These are phyloP conservation scores for Ophiostoma sp. DNA, from an alignment of 2,329 filamentous ascomycete species.

Conservation along the genomic window DNA sequence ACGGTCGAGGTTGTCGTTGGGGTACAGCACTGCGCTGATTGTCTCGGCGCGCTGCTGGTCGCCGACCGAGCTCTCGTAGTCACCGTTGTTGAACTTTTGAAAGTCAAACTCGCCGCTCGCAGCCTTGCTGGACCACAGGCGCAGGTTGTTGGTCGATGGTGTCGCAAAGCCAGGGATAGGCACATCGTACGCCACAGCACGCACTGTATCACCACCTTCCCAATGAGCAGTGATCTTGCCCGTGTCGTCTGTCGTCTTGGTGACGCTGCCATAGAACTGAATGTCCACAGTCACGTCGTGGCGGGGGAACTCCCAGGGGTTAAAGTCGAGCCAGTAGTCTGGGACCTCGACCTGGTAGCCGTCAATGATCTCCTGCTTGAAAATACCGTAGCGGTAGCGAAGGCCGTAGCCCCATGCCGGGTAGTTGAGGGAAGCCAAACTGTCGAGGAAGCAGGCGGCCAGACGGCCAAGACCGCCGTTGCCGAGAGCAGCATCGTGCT, in stretches of 20 bases:
- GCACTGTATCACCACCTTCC: constrained; percentile 90
- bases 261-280: constrained; percentile 87
- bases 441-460: constrained; percentile 95
- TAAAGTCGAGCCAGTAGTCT: constrained; percentile 99
- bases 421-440: constrained; percentile 87
- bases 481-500: constrained; percentile 91
- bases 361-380: constrained; percentile 98
- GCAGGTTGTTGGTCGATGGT: constrained; percentile 87
- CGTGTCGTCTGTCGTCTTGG: constrained; percentile 65
- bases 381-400: constrained; percentile 93
- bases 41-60: constrained; percentile 98
- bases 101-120: constrained; percentile 98
- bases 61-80: constrained; percentile 96
- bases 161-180: constrained; percentile 87
- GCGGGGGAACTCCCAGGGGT: constrained; percentile 96
- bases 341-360: constrained; percentile 97
- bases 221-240: constrained; percentile 72
- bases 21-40: constrained; percentile 94
- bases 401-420: constrained; percentile 97
- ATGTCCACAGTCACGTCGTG: constrained; percentile 96
- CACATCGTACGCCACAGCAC: constrained; percentile 89
- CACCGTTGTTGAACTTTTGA: constrained; percentile 97
- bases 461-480: constrained; percentile 93
- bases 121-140: constrained; percentile 96
- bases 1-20: constrained; percentile 93